Evolutionary conservation across 176 grass and related monocot genomes (phyloP), one percentile per base, ranked within the genome.

Genomic region (Themeda triandra): DNA sequence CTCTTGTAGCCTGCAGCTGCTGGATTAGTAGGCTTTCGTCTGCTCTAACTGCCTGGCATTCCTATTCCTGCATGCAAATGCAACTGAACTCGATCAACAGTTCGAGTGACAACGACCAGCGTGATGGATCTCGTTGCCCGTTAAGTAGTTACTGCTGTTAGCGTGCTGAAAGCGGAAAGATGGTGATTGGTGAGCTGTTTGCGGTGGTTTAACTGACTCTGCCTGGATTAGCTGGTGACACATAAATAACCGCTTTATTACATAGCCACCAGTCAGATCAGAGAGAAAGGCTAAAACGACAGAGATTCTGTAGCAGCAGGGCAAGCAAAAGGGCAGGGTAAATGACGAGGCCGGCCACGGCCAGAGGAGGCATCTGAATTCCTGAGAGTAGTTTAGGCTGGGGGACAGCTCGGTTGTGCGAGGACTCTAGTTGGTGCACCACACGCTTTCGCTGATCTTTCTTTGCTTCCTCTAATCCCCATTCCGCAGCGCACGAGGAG

Each of bases 321-420:
- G 2, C 2, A 23, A 37, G 6, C 3, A 56, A n/a, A 21, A n/a
- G 21, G 18, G 33, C 21, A 45, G 24, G 53, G 63, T 82, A 63
- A 69, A 60, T 48, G 62, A 49, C 30, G 74, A 23, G 21, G 54
- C n/a, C 58, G 58, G 58, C 23, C 32, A 79, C 49, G 21, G 76
- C 51, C 9, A 41, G 9, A 2, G 7, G 39, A 41, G 39, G 39
- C 68, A 39, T 33, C 33, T 35, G 13, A 39, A 56, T 45, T 67
- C 74, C 33, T 31, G 63, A 63, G 25, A 59, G 36, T 62, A 31
- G 59, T 81, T 88, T 88, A 88, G 76, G 51, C 63, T 66, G 62
- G 39, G 19, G 15, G 82, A 94, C 95, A 98, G 95, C 91, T 95
- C 74, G 89, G 80, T 79, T 30, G 17, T 6, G 87, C 91, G 88